Evolutionary conservation across 495 filamentous ascomycete species (phyloP), one percentile per base, ranked within the genome.

Genomic region (Xylaria scruposa): DNA sequence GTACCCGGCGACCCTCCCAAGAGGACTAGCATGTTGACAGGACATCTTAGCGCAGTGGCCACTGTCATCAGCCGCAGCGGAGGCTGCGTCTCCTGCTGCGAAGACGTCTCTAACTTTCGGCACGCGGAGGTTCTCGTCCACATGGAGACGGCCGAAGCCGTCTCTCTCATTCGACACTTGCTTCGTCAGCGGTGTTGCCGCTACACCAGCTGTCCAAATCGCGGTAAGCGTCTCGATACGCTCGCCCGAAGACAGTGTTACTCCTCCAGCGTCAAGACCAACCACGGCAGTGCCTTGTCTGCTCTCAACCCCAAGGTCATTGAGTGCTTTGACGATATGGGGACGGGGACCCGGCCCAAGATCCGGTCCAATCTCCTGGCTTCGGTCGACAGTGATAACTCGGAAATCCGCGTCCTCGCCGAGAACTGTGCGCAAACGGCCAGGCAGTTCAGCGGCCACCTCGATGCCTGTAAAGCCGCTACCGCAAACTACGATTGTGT

Each of bases 1-100:
- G n/a, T 82, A 68, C 4, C 80, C 80, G 0, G 79, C 69, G 9
- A 77, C 66, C 5, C 75, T 74, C n/a, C 80, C 80, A 7, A 81
- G 71, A 9, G 69, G 74, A 29, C 75, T 67, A 24, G 80, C 80
- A 56, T 82, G 80, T 67, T 82, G 80, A 53, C 80, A 82, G 46
- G 79, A 78, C 80, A 75, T 75, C 62, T 64, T 62, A 7, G 65
- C 42, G 26, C 33, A 49, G 44, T 75, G 69, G 15, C 67, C 73
- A 42, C 33, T 15, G 6, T 53, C 73, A 38, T 69, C 67, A 19
- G 73, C 72, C 15, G 63, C 44, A 24, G 75, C 75, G n/a, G 63
- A 65, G 15, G 75, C 75, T n/a, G 75, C 73, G 40, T 77, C 75
- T 1, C 75, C 75, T 40, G 75, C 65, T 8, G 69, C 75, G 33